Evolutionary conservation across 208 protist species (phyloP).

Genomic region (Herpetomonas samuelpessoai): DNA sequence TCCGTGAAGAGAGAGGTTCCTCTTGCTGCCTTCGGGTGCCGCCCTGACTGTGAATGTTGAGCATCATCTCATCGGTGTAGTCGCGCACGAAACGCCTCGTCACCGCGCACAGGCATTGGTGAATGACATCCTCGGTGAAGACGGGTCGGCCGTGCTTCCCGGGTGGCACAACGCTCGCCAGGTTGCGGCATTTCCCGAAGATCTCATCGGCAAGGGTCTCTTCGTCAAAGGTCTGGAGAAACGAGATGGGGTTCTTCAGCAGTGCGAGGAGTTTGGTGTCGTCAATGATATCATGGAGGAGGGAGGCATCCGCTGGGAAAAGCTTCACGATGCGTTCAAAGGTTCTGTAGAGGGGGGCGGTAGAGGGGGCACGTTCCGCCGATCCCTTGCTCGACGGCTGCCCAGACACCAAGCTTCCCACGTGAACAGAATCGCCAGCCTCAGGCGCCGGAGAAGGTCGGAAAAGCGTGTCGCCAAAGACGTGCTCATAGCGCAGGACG

Average conservation of each 20-base stretch:
- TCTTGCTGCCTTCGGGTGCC: too few relatives aligned
- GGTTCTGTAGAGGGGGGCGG: not conserved
- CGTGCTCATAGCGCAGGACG: constrained; percentile 21
- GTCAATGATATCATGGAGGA: not conserved
- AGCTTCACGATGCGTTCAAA: not conserved
- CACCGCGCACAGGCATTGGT: not conserved
- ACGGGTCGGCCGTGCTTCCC: not conserved
- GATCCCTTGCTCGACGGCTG: not conserved
- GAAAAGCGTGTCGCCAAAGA: constrained; percentile 6
- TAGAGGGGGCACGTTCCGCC: too few relatives aligned
- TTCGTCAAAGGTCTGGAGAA: not conserved
- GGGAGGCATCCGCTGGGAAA: not conserved
- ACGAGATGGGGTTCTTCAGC: not conserved
- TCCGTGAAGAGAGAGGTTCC: too few relatives aligned
- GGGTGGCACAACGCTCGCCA: not conserved
- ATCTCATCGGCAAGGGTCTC: too few relatives aligned
- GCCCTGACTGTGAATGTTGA: not conserved
- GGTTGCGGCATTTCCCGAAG: not conserved
- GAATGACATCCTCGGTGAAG: not conserved
- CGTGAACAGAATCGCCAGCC: not conserved
- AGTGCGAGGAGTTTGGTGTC: not conserved
- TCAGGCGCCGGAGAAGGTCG: not conserved
- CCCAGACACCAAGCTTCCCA: not conserved
- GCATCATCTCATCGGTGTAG: not conserved
- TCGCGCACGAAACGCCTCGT: not conserved